A percentile compares a stretch with the other conserved stretches of the same genome.
Conservation (phyloP, 2,329 filamentous ascomycete genomes). For the Coniella vitis region DNA sequence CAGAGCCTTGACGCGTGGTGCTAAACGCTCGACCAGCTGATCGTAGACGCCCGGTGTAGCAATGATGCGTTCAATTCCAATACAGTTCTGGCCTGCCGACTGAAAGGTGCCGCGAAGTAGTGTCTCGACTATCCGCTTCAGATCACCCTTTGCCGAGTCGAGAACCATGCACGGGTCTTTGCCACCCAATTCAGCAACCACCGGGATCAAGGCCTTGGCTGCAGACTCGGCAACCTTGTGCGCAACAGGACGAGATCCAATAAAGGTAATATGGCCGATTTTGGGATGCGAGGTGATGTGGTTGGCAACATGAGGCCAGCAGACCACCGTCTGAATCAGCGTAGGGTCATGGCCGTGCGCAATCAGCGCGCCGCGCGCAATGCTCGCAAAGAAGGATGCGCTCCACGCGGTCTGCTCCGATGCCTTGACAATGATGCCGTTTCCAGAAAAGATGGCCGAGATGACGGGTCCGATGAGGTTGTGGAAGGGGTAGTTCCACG, state of each 20-base stretch:
- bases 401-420: conserved; percentile 97
- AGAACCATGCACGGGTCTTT: conserved; percentile 91
- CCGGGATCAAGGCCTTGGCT: conserved; percentile 76
- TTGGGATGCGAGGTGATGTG: conserved; percentile 78
- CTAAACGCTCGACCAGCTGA: conserved; percentile 61
- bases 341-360: conserved; percentile 78
- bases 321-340: conserved; percentile 77
- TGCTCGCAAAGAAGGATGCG: conserved; percentile 70
- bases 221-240: conserved; percentile 83
- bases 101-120: conserved; percentile 92
- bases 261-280: conserved; percentile 90
- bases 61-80: conserved; percentile 91
- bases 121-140: conserved; percentile 70
- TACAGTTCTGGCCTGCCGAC: conserved; percentile 93
- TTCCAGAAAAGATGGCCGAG: conserved; percentile 44
- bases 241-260: conserved; percentile 81
- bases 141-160: conserved; percentile 61
- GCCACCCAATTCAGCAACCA: conserved; percentile 86
- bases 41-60: conserved; percentile 72
- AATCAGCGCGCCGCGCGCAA: conserved; percentile 70
- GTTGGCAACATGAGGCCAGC: conserved; percentile 77
- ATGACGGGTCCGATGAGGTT: conserved; percentile 42
- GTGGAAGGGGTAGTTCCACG: conserved; percentile 97
- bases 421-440: conserved; percentile 86
- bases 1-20: conserved; percentile 66